Evolutionary conservation across 257 asterid genomes (phyloP).

Genomic region (Handroanthus guayacan): DNA sequence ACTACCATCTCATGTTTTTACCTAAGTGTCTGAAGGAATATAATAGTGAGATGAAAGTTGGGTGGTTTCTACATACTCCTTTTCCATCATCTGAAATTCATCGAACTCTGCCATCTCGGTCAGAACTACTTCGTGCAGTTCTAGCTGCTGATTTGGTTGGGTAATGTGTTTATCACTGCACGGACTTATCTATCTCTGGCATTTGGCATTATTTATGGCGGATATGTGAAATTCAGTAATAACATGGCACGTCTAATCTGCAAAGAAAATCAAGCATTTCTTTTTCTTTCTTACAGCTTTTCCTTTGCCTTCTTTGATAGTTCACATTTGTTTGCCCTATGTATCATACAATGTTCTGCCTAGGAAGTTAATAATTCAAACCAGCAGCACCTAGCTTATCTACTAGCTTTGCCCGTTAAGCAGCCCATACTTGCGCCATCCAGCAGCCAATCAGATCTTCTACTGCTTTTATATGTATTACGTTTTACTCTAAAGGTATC

Average conservation of each 20-base stretch:
- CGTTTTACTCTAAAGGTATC: not conserved
- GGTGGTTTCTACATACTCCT: slow-evolving; percentile 90
- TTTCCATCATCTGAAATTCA: slow-evolving; percentile 89
- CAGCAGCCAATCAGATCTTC: slow-evolving; percentile 2
- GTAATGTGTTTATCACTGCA: slow-evolving; percentile 43
- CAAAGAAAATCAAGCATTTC: not conserved
- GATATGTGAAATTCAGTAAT: slow-evolving; percentile 24
- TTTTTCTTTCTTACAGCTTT: not conserved
- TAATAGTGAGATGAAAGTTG: slow-evolving; percentile 73
- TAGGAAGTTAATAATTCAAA: not conserved
- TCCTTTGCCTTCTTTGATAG: not conserved
- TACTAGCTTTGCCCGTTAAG: slow-evolving; percentile 9
- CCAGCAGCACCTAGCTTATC: slow-evolving; percentile 8
- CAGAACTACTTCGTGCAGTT: slow-evolving; percentile 74
- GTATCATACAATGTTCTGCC: not conserved
- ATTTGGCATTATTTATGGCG: not conserved
- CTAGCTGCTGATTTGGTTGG: slow-evolving; percentile 86
- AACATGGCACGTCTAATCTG: not conserved
- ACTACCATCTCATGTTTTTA: slow-evolving; percentile 88
- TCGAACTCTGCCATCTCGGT: slow-evolving; percentile 82
- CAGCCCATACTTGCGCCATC: slow-evolving; percentile 20
- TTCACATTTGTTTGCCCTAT: not conserved
- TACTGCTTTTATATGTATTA: slow-evolving; percentile 6
- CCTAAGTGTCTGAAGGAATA: slow-evolving; percentile 71
- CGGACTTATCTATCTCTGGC: not conserved